Evolutionary conservation across 2,329 filamentous ascomycete species (phyloP), one percentile per base, ranked within the genome.

Genomic region (Fusarium stilboides): DNA sequence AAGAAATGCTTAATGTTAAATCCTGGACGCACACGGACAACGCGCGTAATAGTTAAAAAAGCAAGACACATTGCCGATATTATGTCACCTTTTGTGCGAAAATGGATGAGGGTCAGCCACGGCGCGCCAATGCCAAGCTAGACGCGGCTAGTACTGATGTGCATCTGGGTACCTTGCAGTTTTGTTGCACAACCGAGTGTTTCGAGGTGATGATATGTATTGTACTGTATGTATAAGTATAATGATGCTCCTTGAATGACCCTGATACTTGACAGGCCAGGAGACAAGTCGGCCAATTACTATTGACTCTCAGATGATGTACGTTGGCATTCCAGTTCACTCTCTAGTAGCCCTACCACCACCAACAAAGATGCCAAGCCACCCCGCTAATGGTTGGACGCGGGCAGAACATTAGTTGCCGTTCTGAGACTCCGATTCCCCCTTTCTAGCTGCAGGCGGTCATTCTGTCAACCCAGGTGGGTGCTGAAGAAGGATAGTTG

Each of bases 341-440:
- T 40, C 42, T 40, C 22, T 46, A 44, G 42, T 60, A 45, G 49
- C 44, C 47, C 34, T 49, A 49, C 37, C 57, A 62, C 52, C 46
- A 67, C 61, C 37, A 60, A 50, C 53, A 63, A 34, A 33, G 62
- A 57, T 37, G 61, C 57, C 66, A 69, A 69, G 62, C 52, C 66
- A 69, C 66, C 62, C 66, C 62, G 62, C 61, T 43, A 58, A 68
- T 62, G 52, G 42, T 45, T 53, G 51, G 47, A 43, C 28, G 60
- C 53, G 50, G 65, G 54, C 65, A 60, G 39, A 51, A 44, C 40
- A 65, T 57, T 70, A 67, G 67, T 58, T 67, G 53, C 62, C 66
- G 62, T 44, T 63, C 66, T 56, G 57, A 69, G 66, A 67, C 62
- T 60, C 26, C 33, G 44, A 34, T 51, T 67, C 62, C 66, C 66